A percentile compares a stretch with the other conserved stretches of the same genome.
Evolutionary conservation across 2,329 filamentous ascomycete species (phyloP).

Genomic region (Chaetomium globosum): DNA sequence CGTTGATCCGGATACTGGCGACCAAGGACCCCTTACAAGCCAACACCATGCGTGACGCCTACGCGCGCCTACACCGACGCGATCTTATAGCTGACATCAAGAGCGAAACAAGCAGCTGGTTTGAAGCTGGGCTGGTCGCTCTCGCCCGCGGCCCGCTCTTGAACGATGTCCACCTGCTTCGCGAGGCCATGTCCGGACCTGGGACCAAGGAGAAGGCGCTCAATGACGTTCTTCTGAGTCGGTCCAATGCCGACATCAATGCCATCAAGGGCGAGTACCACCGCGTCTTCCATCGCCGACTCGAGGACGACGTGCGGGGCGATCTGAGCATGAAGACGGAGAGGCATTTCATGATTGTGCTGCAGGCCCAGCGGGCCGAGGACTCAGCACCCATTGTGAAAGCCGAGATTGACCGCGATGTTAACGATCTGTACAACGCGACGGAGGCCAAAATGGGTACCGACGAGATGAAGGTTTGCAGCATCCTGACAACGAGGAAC

Average conservation of each 20-base stretch:
- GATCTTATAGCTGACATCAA: constrained; percentile 75
- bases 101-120: constrained; percentile 74
- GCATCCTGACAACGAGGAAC: constrained; percentile 73
- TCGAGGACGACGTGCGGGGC: constrained; percentile 72
- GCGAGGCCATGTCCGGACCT: constrained; percentile 72
- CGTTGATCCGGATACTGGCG: constrained; percentile 70
- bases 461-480: constrained; percentile 76
- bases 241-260: constrained; percentile 83
- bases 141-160: constrained; percentile 77
- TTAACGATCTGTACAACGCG: constrained; percentile 73
- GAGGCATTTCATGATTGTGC: constrained; percentile 79
- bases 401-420: constrained; percentile 73
- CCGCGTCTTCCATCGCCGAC: constrained; percentile 63
- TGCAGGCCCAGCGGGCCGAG: constrained; percentile 73
- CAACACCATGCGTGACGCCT: constrained; percentile 67
- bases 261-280: constrained; percentile 83
- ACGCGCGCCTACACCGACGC: constrained; percentile 64
- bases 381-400: constrained; percentile 75
- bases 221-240: constrained; percentile 80
- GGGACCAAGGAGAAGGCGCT: constrained; percentile 87
- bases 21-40: constrained; percentile 79
- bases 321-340: constrained; percentile 88
- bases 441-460: constrained; percentile 74
- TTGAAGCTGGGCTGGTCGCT: constrained; percentile 73
- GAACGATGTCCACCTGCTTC: constrained; percentile 71